Base-by-base conservation (phyloP, 2,329 filamentous ascomycete species). In the Thielaviopsis punctulata region DNA sequence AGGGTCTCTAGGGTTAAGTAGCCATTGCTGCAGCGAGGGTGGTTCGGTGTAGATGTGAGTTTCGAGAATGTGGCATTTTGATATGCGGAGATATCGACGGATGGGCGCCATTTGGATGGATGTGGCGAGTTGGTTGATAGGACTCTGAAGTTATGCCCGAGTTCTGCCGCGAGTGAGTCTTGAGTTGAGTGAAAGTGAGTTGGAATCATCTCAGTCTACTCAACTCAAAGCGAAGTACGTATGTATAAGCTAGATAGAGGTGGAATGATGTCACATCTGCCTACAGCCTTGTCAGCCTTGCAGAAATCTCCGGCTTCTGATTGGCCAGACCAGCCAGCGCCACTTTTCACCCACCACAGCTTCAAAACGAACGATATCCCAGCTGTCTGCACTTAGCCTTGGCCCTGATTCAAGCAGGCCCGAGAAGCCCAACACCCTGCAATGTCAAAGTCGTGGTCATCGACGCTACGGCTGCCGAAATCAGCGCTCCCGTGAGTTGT, bases 41-140 rank as follows among this genome's bases (percentile, higher is more conserved):
- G 90, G 89, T 58, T 96, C 90, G 46, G 95, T 79, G 66, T 96
- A 96, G 59, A 98, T 92, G 58, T 89, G 88, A 58, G 86, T 88
- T 73, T 98, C 92, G n/a, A 98, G 76, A 27, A 95, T 88, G 4
- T 90, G 95, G 65, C 87, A 86, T 63, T 90, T 89, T 52, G 85
- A 90, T 60, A 96, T 94, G 50, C 90, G 80, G 52, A 96, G 74
- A 64, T 96, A 95, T 60, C 89, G 79, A 55, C 89, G 80, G 47
- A 95, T 79, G 10, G 89, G 89, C 12, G 88, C 84, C 89, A 95
- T 95, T 44, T 22, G 58, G 25, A 30, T 13, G 33, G 48, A 55
- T 24, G 45, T 13, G n/a, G 36, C n/a, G 30, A 36, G 30, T 33
- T 3, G 10, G n/a, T 36, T 2, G 30, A 36, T 36, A 15, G 5